phyloP scores from a whole-genome alignment of 331 rosid species.

The Prunus yedoensis region DNA sequence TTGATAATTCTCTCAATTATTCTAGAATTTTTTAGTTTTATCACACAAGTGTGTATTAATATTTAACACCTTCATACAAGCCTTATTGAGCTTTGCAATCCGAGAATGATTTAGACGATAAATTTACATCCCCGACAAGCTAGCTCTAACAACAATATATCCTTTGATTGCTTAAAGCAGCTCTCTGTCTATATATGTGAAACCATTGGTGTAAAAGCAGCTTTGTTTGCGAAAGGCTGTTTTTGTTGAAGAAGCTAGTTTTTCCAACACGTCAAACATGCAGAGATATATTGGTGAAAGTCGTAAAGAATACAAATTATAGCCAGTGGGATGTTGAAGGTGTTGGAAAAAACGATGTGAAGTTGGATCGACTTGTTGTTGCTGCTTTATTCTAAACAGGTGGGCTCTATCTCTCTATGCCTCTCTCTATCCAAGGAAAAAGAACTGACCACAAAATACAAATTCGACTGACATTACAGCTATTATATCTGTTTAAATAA shows the following conservation, averaged over 20 bases:
- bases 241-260: no score
- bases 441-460: conserved; percentile 3
- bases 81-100: no score
- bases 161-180: background rate
- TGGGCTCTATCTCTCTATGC: background rate
- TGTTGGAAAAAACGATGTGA: conserved; percentile 28
- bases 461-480: conserved; percentile 19
- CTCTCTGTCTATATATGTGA: no score
- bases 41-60: no score
- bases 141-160: background rate
- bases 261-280: background rate
- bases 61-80: no score
- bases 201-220: no score
- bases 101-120: background rate
- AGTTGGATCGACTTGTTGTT: background rate
- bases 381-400: conserved; percentile 24
- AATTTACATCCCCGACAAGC: background rate
- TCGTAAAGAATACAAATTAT: background rate
- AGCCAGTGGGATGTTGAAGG: background rate
- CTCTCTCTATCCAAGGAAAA: background rate
- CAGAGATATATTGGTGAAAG: background rate
- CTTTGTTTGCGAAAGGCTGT: no score
- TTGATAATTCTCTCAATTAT: no score
- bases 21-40: no score
- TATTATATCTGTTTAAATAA: background rate